Evolutionary conservation across 371 early-diverging fungal species (phyloP), one percentile per base, ranked within the genome.

Genomic region (Fennellomyces sp.): DNA sequence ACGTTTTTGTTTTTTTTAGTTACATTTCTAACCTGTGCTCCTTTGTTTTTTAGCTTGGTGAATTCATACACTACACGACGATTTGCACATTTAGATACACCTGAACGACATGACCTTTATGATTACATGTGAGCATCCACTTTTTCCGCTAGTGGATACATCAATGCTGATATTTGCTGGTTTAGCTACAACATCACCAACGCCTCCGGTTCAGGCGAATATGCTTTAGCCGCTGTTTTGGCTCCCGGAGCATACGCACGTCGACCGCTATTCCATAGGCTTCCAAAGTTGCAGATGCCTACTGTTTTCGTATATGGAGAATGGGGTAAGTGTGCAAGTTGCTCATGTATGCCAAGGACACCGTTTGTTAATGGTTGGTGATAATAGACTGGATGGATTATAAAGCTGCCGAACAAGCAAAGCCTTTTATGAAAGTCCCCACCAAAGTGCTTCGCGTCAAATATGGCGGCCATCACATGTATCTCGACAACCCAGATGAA

Each of bases 311-410:
- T 95, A 49, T 95, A 91, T 64, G 94, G 94, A 23, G 73, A 73
- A 31, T 26, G 70, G 3, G 72, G 76, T 81, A 75, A 51, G 45
- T 8, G 0, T 1, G 17, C 11, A 2, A 5, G 17, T 45, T 45
- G 1, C 23, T 39, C 13, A n/a, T 39, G 5, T 0, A 11, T 39
- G 6, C 48, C 5, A 19, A 29, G 17, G 10, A 15, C 10, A 41
- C 42, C 26, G 2, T 41, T n/a, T 36, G 26, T n/a, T n/a, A n/a
- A n/a, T n/a, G n/a, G 15, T 45, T 29, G 13, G 5, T 28, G 6
- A 12, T n/a, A 30, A 63, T 68, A 45, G 97, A 97, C 81, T 97
- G 96, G 96, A 95, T 97, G 94, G 95, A 96, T 64, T 84, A 83
- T 57, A 72, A 76, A n/a, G 85, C 87, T 17, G 95, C 92, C 28